A percentile compares a stretch with the other conserved stretches of the same genome.
phyloP scores from a whole-genome alignment of 495 filamentous ascomycete genomes.

The Annulohypoxylon maeteangense region DNA sequence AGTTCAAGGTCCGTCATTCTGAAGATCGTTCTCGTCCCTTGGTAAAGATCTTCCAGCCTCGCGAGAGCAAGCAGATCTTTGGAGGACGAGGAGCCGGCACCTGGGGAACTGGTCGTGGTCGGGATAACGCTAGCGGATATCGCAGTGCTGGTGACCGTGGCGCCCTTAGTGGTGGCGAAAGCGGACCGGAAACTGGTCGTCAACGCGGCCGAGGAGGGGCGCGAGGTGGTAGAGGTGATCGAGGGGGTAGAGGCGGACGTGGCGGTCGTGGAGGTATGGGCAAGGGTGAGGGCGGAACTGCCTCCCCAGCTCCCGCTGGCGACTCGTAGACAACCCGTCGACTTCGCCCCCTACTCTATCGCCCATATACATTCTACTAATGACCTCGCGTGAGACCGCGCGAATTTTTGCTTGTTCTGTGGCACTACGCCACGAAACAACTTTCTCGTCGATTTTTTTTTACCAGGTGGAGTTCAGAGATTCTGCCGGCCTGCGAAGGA shows the following conservation, averaged over 20 bases:
- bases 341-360: background rate
- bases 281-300: slow-evolving; percentile 63
- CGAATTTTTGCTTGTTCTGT: slow-evolving; percentile 43
- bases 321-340: slow-evolving; percentile 56
- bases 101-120: slow-evolving; percentile 76
- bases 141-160: slow-evolving; percentile 63
- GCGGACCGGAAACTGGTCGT: slow-evolving; percentile 79
- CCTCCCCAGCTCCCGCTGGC: slow-evolving; percentile 62
- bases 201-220: slow-evolving; percentile 73
- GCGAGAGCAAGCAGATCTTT: slow-evolving; percentile 60
- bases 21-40: slow-evolving; percentile 77
- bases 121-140: slow-evolving; percentile 71
- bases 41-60: slow-evolving; percentile 81
- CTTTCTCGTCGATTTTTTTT: slow-evolving; percentile 41
- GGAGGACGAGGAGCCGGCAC: slow-evolving; percentile 71
- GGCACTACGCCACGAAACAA: slow-evolving; percentile 41
- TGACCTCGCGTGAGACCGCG: slow-evolving; percentile 45
- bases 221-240: slow-evolving; percentile 62
- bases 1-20: slow-evolving; percentile 72
- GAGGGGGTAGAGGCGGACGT: slow-evolving; percentile 65
- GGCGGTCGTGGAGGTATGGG: slow-evolving; percentile 69
- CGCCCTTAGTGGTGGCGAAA: slow-evolving; percentile 65
- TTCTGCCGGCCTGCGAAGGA: slow-evolving; percentile 41
- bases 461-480: slow-evolving; percentile 44
- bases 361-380: slow-evolving; percentile 34